Percentiles rank a stretch among this genome's conserved stretches.
Evolutionary conservation across 2,329 filamentous ascomycete species (phyloP).

Genomic region (Xylariaceae sp.): DNA sequence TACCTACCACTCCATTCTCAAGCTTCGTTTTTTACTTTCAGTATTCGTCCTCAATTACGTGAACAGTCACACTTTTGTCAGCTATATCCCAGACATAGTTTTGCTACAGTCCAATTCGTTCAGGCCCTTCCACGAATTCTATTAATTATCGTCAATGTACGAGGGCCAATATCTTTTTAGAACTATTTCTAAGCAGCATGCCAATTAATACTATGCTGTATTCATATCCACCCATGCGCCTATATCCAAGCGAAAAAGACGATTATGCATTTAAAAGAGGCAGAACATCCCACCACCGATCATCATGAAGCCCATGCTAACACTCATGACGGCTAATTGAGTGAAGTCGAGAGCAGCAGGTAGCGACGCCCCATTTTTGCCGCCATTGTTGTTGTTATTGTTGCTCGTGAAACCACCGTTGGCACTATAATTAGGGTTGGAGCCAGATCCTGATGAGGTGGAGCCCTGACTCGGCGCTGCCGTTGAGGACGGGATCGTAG

Average conservation of each 20-base stretch:
- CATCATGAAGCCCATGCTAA: constrained; percentile 41
- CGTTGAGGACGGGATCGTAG: constrained; percentile 57
- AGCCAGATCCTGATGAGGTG: constrained; percentile 13
- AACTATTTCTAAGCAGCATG: not conserved
- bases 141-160: constrained; percentile 1
- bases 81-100: too few relatives aligned
- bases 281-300: constrained; percentile 44
- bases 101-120: too few relatives aligned
- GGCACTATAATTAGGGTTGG: constrained; percentile 44
- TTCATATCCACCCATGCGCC: constrained; percentile 10
- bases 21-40: too few relatives aligned
- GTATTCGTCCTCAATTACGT: too few relatives aligned
- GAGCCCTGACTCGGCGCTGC: constrained; percentile 47
- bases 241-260: constrained; percentile 9
- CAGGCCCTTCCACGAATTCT: too few relatives aligned
- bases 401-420: constrained; percentile 44
- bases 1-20: too few relatives aligned
- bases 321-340: constrained; percentile 36
- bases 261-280: constrained; percentile 21
- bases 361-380: constrained; percentile 11
- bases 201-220: constrained; percentile 5
- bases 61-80: too few relatives aligned
- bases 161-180: not conserved
- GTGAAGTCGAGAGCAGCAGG: constrained; percentile 32
- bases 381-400: constrained; percentile 5